Percentiles rank a stretch among this genome's conserved stretches.
Evolutionary conservation across 176 grass and related monocot species (phyloP).

Genomic region (Rhynchospora pubera): DNA sequence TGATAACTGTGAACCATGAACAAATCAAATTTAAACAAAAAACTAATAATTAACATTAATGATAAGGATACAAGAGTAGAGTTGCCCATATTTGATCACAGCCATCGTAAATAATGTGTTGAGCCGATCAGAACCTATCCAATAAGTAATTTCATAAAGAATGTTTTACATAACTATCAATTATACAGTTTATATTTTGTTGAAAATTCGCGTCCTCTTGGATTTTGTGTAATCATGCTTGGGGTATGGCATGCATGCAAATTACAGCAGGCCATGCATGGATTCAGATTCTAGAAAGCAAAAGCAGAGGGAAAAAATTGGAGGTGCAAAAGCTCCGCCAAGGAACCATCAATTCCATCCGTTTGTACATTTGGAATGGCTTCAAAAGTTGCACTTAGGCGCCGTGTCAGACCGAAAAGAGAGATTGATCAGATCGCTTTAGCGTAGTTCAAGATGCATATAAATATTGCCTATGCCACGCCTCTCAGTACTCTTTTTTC

Average conservation of each 20-base stretch:
- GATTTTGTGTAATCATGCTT: conserved; percentile 14
- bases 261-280: not conserved
- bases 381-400: not conserved
- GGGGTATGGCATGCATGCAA: not conserved
- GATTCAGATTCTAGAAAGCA: conserved; percentile 17
- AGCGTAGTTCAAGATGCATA: not conserved
- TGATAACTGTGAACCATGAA: too few relatives aligned
- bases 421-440: not conserved
- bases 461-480: not conserved
- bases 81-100: too few relatives aligned
- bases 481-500: not conserved
- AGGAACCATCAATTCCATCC: not conserved
- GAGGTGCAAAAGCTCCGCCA: not conserved
- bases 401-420: not conserved
- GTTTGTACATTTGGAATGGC: not conserved
- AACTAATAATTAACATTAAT: too few relatives aligned
- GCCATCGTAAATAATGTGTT: too few relatives aligned
- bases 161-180: too few relatives aligned
- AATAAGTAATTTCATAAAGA: too few relatives aligned
- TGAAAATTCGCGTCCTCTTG: not conserved
- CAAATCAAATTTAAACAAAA: too few relatives aligned
- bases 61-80: too few relatives aligned
- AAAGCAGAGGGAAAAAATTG: not conserved
- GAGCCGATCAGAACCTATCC: too few relatives aligned
- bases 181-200: not conserved